Base-by-base conservation (phyloP, 2,329 filamentous ascomycete species). In the Talaromyces sp. region DNA sequence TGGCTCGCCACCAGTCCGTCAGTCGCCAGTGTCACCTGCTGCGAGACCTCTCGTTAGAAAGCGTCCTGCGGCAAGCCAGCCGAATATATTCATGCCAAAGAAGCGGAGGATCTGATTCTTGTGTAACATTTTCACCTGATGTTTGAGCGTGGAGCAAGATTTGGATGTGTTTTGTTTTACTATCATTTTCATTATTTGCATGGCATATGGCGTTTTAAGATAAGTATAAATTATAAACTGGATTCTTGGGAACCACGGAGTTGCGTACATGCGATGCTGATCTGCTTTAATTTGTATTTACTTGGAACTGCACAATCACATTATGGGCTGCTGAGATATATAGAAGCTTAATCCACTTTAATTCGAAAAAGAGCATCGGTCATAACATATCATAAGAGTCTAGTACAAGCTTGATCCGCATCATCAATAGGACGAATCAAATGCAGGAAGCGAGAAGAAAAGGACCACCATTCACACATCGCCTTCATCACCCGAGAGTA, bases 71-170 rank as follows among this genome's bases (percentile, higher is more conserved):
- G 19, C 52, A 11, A 62, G 43, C 47, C 58, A 62, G 15, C 73
- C 73, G 5, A 75, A 70, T 52, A 58, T 69, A 10, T 70, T 70
- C 58, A 68, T 70, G n/a, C 68, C 67, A 17, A 70, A 70, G 37
- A 67, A 66, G 41, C 67, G 66, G 52, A 67, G 54, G 15, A 22
- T 22, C 11, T 67, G 35, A 64, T 31, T 45, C 27, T 37, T 52
- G 2, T 35, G 5, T 19, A 37, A 5, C 52, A 31, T 60, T 49
- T 17, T 39, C 3, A 56, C 33, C 1, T 17, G 31, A 37, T 7
- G 22, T 56, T 22, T 54, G 50, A 35, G 50, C 50, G 17, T 37
- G 13, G 4, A 56, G 50, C 50, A 35, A 33, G 10, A 25, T 31
- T 25, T 27, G 9, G 50, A 9, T n/a, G 10, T 19, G 50, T 15